These are phyloP conservation scores for Amanita jacksonii DNA, from an alignment of 768 basidiomycete species.

Conservation along the genomic window DNA sequence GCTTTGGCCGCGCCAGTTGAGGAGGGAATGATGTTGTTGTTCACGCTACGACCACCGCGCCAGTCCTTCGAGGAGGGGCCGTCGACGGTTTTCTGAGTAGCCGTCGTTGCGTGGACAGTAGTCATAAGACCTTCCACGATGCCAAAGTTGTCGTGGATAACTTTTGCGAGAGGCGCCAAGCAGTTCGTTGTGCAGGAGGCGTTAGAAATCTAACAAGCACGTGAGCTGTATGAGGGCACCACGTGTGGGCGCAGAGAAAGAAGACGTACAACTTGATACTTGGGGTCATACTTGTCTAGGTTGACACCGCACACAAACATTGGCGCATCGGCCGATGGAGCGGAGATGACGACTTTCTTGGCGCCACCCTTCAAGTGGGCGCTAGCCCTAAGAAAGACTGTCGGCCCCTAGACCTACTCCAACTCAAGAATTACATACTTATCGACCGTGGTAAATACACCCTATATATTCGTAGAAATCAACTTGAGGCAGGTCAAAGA, in stretches of 20 bases:
- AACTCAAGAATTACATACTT: slow-evolving; percentile 58
- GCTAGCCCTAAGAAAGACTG: slow-evolving; percentile 48
- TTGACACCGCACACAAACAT: slow-evolving; percentile 94
- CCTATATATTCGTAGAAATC: slow-evolving; percentile 28
- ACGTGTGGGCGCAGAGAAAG: too few species aligned
- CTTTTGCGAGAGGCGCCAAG: slow-evolving; percentile 88
- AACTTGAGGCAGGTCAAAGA: slow-evolving; percentile 10
- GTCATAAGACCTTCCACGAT: slow-evolving; percentile 93
- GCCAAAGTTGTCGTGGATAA: slow-evolving; percentile 87
- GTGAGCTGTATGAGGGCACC: too few species aligned
- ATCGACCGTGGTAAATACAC: slow-evolving; percentile 90
- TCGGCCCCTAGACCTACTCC: too few species aligned
- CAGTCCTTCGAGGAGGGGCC: slow-evolving; percentile 88
- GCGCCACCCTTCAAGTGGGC: slow-evolving; percentile 93
- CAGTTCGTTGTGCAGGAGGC: slow-evolving; percentile 99
- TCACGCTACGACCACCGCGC: slow-evolving; percentile 86
- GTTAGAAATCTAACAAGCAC: slow-evolving; percentile 64
- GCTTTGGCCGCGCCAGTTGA: slow-evolving; percentile 96
- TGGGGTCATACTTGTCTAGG: slow-evolving; percentile 79
- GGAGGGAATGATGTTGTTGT: slow-evolving; percentile 94
- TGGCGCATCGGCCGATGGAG: slow-evolving; percentile 85
- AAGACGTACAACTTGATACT: slow-evolving; percentile 61
- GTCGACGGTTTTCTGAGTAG: slow-evolving; percentile 84
- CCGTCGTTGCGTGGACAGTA: slow-evolving; percentile 88
- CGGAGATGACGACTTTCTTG: slow-evolving; percentile 98